phyloP scores from a whole-genome alignment of 306 rosid genomes.

The Casuarina cunninghamiana region DNA sequence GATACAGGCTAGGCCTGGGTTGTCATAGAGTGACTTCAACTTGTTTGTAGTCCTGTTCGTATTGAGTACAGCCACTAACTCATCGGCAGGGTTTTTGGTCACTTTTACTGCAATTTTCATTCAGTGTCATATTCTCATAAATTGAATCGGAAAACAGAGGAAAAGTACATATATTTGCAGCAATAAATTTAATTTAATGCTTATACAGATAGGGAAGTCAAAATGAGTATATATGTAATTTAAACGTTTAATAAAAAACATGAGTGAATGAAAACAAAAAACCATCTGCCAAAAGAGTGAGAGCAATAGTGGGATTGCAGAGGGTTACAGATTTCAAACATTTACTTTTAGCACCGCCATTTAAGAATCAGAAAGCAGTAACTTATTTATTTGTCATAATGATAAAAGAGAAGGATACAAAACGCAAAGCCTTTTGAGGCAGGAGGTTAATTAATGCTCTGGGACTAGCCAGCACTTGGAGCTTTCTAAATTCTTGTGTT shows the following conservation, averaged over 20 bases:
- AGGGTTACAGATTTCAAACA: not conserved
- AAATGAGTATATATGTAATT: not conserved
- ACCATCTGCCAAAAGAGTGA: not conserved
- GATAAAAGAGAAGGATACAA: not conserved
- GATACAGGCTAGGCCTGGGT: constrained; percentile 84
- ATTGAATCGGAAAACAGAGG: not conserved
- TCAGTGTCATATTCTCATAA: not conserved
- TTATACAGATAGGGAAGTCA: not conserved
- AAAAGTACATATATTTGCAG: not conserved
- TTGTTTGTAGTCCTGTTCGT: constrained; percentile 47
- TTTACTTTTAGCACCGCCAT: constrained; percentile 1
- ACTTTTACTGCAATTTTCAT: constrained; percentile 47
- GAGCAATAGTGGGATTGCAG: not conserved
- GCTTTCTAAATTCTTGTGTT: not conserved
- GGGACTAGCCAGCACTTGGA: not conserved
- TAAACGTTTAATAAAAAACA: not conserved
- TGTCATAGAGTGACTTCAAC: constrained; percentile 39
- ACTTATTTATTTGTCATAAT: not conserved
- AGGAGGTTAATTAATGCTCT: not conserved
- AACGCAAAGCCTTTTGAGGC: not conserved
- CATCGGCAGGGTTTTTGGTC: constrained; percentile 53
- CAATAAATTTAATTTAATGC: not conserved
- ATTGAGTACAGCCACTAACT: constrained; percentile 42
- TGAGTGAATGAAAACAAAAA: not conserved
- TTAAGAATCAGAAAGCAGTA: not conserved